These are phyloP conservation scores for Camellia sinensis DNA, from an alignment of 148 eudicot species.

Conservation along the genomic window DNA sequence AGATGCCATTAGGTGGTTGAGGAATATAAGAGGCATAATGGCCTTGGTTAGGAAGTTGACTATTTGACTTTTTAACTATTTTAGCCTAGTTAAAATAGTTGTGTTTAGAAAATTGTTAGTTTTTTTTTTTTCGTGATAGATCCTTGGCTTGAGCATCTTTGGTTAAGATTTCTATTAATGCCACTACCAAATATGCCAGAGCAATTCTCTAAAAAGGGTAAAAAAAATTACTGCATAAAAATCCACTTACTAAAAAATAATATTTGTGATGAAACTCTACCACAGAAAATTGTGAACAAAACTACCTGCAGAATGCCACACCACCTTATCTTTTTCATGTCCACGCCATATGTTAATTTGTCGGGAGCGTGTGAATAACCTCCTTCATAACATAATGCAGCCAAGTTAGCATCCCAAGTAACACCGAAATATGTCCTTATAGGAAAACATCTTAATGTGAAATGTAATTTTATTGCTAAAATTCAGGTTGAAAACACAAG, in stretches of 20 bases:
- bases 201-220: conserved; percentile 72
- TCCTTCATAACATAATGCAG: conserved; percentile 37
- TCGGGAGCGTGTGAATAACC: conserved; percentile 88
- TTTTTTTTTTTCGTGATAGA: conserved; percentile 16
- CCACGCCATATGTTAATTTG: conserved; percentile 75
- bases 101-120: too few species aligned
- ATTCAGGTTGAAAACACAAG: background rate
- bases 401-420: conserved; percentile 6
- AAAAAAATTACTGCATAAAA: background rate
- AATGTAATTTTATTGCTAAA: background rate
- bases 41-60: too few species aligned
- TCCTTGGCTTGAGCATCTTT: conserved; percentile 32
- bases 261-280: background rate
- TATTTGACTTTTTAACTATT: too few species aligned
- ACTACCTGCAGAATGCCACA: conserved; percentile 92
- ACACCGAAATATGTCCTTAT: background rate
- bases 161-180: conserved; percentile 61
- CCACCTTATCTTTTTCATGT: conserved; percentile 80
- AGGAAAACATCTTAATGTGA: background rate
- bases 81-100: too few species aligned
- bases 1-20: too few species aligned
- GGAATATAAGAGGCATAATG: too few species aligned
- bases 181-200: conserved; percentile 73
- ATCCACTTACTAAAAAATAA: background rate
- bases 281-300: conserved; percentile 2